Conservation (phyloP, 345 rosid species). For the Citrus sinensis region DVS_A1.0 CM039169.1:25883001-25883500, state of each 20-base stretch:
- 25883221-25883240: constrained; percentile 98
- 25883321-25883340: constrained; percentile 98
- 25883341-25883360: constrained; percentile 98
- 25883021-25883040: background rate
- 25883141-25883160: background rate
- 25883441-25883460: background rate
- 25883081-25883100: background rate
- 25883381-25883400: constrained; percentile 95
- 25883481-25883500: background rate
- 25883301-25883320: constrained; percentile 53
- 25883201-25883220: constrained; percentile 29
- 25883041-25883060: background rate
- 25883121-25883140: background rate
- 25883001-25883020: constrained; percentile 4
- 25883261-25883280: constrained; percentile 99
- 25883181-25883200: constrained; percentile 5
- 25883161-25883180: background rate
- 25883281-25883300: constrained; percentile 79
- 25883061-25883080: background rate
- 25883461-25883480: constrained; percentile 10
- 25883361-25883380: constrained; percentile 96
- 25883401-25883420: constrained; percentile 19
- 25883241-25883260: constrained; percentile 94
- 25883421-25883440: constrained; percentile 18
- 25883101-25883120: background rate